These are phyloP conservation scores for Zalaria obscura DNA, from an alignment of 2,329 filamentous ascomycete species.

Conservation along the genomic window DNA sequence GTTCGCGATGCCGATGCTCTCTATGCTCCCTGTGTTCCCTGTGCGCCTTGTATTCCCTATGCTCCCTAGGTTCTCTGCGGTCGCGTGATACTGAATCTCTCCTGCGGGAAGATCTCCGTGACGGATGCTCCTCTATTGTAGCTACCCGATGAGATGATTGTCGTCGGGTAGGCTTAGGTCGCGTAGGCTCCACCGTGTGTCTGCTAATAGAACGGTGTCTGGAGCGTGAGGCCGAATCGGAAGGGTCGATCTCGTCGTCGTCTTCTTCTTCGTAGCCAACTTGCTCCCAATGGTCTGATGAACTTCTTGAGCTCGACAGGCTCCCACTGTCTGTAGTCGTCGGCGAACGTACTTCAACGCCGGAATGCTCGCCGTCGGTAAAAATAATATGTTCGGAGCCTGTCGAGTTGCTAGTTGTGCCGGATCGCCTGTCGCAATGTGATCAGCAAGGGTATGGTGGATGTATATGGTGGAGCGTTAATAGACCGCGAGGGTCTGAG, in stretches of 20 bases:
- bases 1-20: slow-evolving; percentile 12
- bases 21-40: not conserved
- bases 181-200: slow-evolving; percentile 17
- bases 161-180: slow-evolving; percentile 19
- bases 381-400: slow-evolving; percentile 1
- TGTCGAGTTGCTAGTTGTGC: slow-evolving; percentile 2
- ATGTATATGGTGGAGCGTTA: not conserved
- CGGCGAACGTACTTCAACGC: not conserved
- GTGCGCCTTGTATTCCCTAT: not conserved
- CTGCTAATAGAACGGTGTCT: slow-evolving; percentile 14
- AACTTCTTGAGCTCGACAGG: not conserved
- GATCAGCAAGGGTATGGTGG: not conserved
- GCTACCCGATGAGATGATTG: slow-evolving; percentile 22
- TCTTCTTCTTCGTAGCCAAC: slow-evolving; percentile 25
- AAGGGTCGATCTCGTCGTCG: slow-evolving; percentile 30
- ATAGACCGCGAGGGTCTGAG: too few relatives aligned
- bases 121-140: not conserved
- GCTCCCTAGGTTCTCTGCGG: not conserved
- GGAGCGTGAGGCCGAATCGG: slow-evolving; percentile 34
- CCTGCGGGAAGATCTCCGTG: not conserved
- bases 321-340: not conserved
- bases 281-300: slow-evolving; percentile 18
- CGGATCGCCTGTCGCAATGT: not conserved
- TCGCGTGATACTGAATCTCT: not conserved
- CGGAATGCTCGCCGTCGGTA: slow-evolving; percentile 1